Evolutionary conservation across 2,329 filamentous ascomycete species (phyloP), one percentile per base, ranked within the genome.

Genomic region (Corinectria fuckeliana): DNA sequence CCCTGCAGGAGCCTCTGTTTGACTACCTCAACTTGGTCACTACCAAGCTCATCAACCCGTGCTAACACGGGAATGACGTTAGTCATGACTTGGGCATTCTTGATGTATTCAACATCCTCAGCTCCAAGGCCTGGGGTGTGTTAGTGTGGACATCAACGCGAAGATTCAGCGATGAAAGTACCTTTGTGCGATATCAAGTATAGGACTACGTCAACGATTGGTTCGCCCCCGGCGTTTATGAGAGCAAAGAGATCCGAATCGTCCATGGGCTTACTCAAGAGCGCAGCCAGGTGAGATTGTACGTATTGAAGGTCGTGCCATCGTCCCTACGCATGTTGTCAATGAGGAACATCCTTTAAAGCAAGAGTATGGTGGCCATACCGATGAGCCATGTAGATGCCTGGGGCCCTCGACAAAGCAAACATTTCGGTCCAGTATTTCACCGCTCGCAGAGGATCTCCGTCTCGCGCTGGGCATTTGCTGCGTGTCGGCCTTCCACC

Each of bases 331-430:
- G 80, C 26, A 82, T 84, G 45, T 77, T 80, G 50, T 81, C 81
- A 67, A 74, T 76, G 48, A 44, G 23, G 8, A 4, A 21, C 14
- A 18, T 30, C 13, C 4, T 28, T n/a, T n/a, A 71, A 11, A 39
- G 39, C 39, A 26, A 38, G 16, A 56, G 9, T 55, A 21, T 10
- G 39, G 23, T 32, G 7, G 45, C 75, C 84, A 61, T 75, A 87
- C 82, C 34, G 83, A 85, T 44, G 78, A 80, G 44, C 81, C 82
- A 64, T 73, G 78, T 38, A 81, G 78, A 74, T 86, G 87, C 11
- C 88, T 88, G 10, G 90, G 87, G 2, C 91, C 94, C 77, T 98
- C 94, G 58, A 97, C 88, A 72, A 99, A 97, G 75, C 92, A 97
- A 5, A 99, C 78, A 71, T 99, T 99, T 26, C 94, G 86, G 72